These are phyloP conservation scores for Sclerotiophoma versabilis DNA, from an alignment of 2,329 filamentous ascomycete genomes.

Conservation along the genomic window DNA sequence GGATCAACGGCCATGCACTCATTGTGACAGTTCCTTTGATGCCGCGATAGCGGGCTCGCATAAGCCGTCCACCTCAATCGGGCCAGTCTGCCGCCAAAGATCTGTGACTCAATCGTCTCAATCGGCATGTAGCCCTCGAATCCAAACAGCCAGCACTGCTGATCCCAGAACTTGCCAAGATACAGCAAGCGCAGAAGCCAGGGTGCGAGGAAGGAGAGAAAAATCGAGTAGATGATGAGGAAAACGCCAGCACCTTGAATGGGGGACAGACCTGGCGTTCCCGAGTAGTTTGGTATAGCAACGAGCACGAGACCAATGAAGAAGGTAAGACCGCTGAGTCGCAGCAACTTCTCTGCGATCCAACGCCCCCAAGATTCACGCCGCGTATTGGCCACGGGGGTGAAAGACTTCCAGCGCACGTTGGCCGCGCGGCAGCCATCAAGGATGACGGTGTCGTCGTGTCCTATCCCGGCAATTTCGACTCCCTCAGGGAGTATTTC, in stretches of 20 bases:
- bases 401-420: slow-evolving; percentile 55
- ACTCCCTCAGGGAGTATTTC: slow-evolving; percentile 53
- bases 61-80: slow-evolving; percentile 49
- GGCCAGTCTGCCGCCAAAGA: slow-evolving; percentile 49
- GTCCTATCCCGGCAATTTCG: slow-evolving; percentile 51
- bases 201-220: slow-evolving; percentile 42
- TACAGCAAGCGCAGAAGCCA: slow-evolving; percentile 49
- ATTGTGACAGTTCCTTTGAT: slow-evolving; percentile 37
- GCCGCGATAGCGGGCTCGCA: slow-evolving; percentile 43
- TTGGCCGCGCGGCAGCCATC: slow-evolving; percentile 52
- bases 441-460: slow-evolving; percentile 54
- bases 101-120: slow-evolving; percentile 46
- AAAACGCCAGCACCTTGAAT: slow-evolving; percentile 11
- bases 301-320: slow-evolving; percentile 24
- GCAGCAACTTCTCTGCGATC: slow-evolving; percentile 28
- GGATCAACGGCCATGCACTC: slow-evolving; percentile 47
- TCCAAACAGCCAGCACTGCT: slow-evolving; percentile 54
- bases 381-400: slow-evolving; percentile 39
- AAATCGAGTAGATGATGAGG: slow-evolving; percentile 34
- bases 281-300: neutral
- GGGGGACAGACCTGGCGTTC: neutral
- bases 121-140: slow-evolving; percentile 54
- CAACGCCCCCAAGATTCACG: slow-evolving; percentile 38
- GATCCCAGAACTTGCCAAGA: slow-evolving; percentile 50
- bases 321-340: slow-evolving; percentile 28